A percentile compares a stretch with the other conserved stretches of the same genome.
Conservation (phyloP, 2,329 filamentous ascomycete genomes). For the Ophiosphaerella narmari region DNA sequence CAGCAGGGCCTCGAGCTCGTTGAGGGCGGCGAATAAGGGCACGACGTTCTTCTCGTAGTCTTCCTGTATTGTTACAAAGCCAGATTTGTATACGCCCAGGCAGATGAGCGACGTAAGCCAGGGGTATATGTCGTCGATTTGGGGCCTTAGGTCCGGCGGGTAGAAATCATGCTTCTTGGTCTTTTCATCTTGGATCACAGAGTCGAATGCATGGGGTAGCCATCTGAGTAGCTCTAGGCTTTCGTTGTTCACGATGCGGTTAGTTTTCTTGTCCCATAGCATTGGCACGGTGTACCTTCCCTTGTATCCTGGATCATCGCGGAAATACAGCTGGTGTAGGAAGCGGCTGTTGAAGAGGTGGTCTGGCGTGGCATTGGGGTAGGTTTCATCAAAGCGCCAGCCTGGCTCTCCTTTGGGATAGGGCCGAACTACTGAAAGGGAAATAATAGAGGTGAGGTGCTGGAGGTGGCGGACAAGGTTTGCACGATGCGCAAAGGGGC, state of each 20-base stretch:
- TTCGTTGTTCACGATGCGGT: conserved; percentile 65
- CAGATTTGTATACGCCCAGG: conserved; percentile 64
- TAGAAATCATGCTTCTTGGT: conserved; percentile 57
- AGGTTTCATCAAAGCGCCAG: conserved; percentile 63
- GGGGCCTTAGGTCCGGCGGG: conserved; percentile 51
- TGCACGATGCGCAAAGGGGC: conserved; percentile 66
- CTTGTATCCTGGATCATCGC: conserved; percentile 63
- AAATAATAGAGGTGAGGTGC: conserved; percentile 59
- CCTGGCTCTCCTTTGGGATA: conserved; percentile 70
- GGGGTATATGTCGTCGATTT: conserved; percentile 58
- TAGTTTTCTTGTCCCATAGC: conserved; percentile 64
- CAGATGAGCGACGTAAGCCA: conserved; percentile 65
- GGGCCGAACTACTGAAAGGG: conserved; percentile 63
- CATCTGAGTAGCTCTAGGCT: conserved; percentile 62
- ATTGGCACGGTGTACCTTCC: conserved; percentile 65
- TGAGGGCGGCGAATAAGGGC: conserved; percentile 63
- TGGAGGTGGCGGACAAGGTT: conserved; percentile 64
- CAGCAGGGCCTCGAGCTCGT: conserved; percentile 60
- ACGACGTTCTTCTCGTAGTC: conserved; percentile 60
- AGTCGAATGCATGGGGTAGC: conserved; percentile 62
- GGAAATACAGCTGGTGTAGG: conserved; percentile 67
- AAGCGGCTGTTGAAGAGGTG: conserved; percentile 63
- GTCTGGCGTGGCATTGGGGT: conserved; percentile 64
- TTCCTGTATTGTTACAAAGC: conserved; percentile 62
- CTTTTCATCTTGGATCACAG: conserved; percentile 48